Evolutionary conservation across 345 rosid species (phyloP), one percentile per base, ranked within the genome.

Genomic region (Excoecaria cochinchinensis): DNA sequence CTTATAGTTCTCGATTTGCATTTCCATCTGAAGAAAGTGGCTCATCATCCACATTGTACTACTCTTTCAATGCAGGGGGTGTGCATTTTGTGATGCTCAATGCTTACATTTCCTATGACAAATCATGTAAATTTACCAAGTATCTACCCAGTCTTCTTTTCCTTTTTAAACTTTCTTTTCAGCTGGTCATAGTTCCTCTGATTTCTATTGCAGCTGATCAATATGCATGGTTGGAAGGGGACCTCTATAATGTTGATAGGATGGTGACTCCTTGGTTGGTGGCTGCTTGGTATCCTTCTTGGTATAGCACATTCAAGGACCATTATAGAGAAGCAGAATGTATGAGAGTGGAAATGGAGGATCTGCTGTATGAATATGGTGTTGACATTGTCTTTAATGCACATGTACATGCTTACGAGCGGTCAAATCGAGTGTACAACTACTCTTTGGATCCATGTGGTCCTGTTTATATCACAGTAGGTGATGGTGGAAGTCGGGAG

Each of bases 41-140:
- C 44, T 93, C 98, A 9, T 82, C 79, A 21, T 92, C 99, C 17
- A 75, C 90, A 13, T 81, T 89, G 24, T 95, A 95, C 80, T 93
- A 90, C 73, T 95, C 98, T 60, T 91, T 92, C 82, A 88, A 93
- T 82, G 92, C 99, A 6, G 99, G 98, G 3, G 99, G 99, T 62
- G 82, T 95, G 63, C 99, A 95, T 67, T 93, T 93, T 76, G 53
- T 95, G 61, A 89, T 95, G 90, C 96, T 95, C 5, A 88, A 93
- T 73, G 89, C 96, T 66, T 95, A 91, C 80, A 78, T 82, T 52
- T 52, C 84, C 44, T 95, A 84, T 75, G 79, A 89, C 38, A 84
- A 86, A 77, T 85, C 96, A 80, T 84, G 97, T 91, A 86, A 83
- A 62, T 10, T 48, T 31, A 31, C 1, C 31, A 31, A 31, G 31